These are phyloP conservation scores for Teratosphaeria viscida DNA, from an alignment of 2,329 filamentous ascomycete species.

Conservation along the genomic window DNA sequence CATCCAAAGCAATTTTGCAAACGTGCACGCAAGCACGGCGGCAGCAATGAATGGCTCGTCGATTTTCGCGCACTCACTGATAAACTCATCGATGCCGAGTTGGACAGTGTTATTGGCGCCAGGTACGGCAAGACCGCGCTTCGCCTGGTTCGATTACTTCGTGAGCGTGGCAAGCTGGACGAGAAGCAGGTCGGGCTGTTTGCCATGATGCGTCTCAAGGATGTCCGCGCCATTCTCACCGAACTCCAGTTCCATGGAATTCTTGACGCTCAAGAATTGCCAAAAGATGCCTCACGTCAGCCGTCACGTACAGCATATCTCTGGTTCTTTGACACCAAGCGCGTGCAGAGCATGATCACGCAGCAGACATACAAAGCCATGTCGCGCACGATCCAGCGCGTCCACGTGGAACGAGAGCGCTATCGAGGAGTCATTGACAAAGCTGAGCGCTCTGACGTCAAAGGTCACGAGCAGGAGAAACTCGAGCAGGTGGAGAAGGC, in stretches of 20 bases:
- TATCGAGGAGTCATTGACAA: constrained; percentile 66
- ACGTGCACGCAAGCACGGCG: constrained; percentile 52
- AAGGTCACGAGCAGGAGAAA: constrained; percentile 71
- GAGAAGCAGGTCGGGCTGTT: constrained; percentile 77
- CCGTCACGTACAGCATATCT: constrained; percentile 80
- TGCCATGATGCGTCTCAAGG: constrained; percentile 72
- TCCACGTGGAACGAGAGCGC: constrained; percentile 63
- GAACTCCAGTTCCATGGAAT: constrained; percentile 79
- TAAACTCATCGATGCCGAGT: constrained; percentile 61
- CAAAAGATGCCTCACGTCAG: constrained; percentile 71
- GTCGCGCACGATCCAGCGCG: constrained; percentile 70
- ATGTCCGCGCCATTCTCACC: constrained; percentile 74
- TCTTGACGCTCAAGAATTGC: constrained; percentile 87
- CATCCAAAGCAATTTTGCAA: constrained; percentile 59
- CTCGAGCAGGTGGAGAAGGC: constrained; percentile 65
- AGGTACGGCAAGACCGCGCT: constrained; percentile 67
- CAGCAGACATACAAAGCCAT: constrained; percentile 85
- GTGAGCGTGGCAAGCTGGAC: constrained; percentile 83
- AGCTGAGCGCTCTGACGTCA: constrained; percentile 75
- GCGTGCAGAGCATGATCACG: constrained; percentile 58
- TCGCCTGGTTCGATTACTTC: constrained; percentile 74
- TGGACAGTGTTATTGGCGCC: constrained; percentile 72
- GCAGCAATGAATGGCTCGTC: constrained; percentile 67
- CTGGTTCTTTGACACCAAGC: constrained; percentile 77
- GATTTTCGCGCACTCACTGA: constrained; percentile 67